A percentile compares a stretch with the other conserved stretches of the same genome.
These are phyloP conservation scores for Bimuria novae-zelandiae DNA, from an alignment of 2,329 filamentous ascomycete species.

Conservation along the genomic window DNA sequence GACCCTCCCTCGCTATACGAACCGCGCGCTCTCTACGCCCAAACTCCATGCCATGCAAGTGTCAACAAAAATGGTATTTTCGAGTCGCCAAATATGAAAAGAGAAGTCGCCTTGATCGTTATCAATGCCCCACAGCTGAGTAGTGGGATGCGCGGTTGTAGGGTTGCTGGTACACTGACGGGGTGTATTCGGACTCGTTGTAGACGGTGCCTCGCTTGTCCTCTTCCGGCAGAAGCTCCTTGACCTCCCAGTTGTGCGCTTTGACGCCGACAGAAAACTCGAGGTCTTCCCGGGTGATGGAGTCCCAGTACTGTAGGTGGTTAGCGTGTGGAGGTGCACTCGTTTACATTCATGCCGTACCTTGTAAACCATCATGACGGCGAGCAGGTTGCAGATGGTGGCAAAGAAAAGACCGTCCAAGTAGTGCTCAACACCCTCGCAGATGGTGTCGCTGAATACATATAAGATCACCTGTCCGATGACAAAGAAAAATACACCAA, in stretches of 20 bases:
- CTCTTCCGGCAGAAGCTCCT: constrained; percentile 77
- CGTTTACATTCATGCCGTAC: constrained; percentile 51
- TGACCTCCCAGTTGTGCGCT: constrained; percentile 98
- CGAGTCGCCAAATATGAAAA: constrained; percentile 1
- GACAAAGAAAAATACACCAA: constrained; percentile 89
- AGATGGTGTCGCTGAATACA: constrained; percentile 84
- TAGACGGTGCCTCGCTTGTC: constrained; percentile 81
- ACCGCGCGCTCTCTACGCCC: constrained; percentile 10
- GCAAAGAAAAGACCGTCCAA: constrained; percentile 93
- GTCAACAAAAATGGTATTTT: constrained; percentile 11
- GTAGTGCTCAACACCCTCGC: constrained; percentile 84
- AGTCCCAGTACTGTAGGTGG: constrained; percentile 85
- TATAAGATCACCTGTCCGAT: constrained; percentile 92
- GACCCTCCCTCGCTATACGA: constrained; percentile 5
- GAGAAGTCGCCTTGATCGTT: neutral
- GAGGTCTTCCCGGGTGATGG: constrained; percentile 96
- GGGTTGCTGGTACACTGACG: constrained; percentile 48
- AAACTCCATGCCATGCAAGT: constrained; percentile 26
- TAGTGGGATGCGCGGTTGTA: constrained; percentile 43
- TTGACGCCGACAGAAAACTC: constrained; percentile 96
- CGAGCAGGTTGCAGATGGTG: constrained; percentile 88
- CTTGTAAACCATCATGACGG: constrained; percentile 99
- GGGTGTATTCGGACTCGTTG: constrained; percentile 65
- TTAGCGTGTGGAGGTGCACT: constrained; percentile 21
- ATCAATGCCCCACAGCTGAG: constrained; percentile 39